Percentiles rank a stretch among this genome's conserved stretches.
Conservation (phyloP, 2,329 filamentous ascomycete genomes). For the Periconia sp. region DNA sequence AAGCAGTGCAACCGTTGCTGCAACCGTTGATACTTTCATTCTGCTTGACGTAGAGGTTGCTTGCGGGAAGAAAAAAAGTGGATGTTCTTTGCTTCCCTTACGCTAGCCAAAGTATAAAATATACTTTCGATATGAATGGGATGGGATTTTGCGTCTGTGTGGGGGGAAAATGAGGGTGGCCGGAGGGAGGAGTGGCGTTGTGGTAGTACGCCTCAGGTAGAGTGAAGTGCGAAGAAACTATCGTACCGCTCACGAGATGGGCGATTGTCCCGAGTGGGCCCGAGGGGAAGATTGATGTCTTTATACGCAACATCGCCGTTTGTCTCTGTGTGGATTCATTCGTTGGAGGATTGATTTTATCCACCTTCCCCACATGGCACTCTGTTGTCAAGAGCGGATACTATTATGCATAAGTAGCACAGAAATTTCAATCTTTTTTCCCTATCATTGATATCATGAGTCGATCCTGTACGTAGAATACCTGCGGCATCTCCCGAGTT, state of each 20-base stretch:
- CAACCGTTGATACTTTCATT: conserved; percentile 21
- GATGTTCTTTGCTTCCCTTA: background rate
- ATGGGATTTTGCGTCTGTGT: background rate
- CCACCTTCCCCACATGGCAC: too few relatives aligned
- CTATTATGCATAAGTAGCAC: too few relatives aligned
- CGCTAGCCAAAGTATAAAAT: background rate
- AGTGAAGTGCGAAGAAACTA: background rate
- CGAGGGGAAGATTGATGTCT: background rate
- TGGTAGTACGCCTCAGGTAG: background rate
- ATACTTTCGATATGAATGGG: background rate
- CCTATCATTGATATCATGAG: too few relatives aligned
- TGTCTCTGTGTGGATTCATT: too few relatives aligned
- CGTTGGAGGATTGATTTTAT: too few relatives aligned
- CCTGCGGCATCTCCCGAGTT: too few relatives aligned
- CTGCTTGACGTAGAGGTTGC: background rate
- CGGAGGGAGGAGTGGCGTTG: background rate
- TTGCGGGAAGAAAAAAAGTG: background rate
- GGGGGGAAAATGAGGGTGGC: background rate
- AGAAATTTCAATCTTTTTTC: too few relatives aligned
- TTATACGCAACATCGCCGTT: background rate
- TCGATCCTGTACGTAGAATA: too few relatives aligned
- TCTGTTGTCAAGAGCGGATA: too few relatives aligned
- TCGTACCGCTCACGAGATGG: background rate
- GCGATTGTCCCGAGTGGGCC: too few relatives aligned
- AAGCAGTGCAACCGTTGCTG: conserved; percentile 15